These are phyloP conservation scores for Coemansia sp. DNA, from an alignment of 192 early-diverging fungal genomes.

Conservation along the genomic window DNA sequence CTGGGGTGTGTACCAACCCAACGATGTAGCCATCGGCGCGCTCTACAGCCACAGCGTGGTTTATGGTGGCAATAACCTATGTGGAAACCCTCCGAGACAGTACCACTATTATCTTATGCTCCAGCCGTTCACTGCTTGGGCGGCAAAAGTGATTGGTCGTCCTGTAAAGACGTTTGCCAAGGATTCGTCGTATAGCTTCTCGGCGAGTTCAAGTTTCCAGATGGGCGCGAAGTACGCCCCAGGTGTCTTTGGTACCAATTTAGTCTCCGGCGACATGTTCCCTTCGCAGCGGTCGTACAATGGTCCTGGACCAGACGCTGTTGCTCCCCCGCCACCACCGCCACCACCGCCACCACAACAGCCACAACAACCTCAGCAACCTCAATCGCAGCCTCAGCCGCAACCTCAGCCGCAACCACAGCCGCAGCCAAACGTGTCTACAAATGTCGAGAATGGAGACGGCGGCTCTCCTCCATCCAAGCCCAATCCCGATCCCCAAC, in stretches of 20 bases:
- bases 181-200: slow-evolving; percentile 15
- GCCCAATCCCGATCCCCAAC: not conserved
- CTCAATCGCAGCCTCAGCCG: too few species aligned
- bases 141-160: slow-evolving; percentile 22
- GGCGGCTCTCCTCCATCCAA: not conserved
- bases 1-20: slow-evolving; percentile 39
- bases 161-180: slow-evolving; percentile 19
- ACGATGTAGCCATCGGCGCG: slow-evolving; percentile 33
- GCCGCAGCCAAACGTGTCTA: too few species aligned
- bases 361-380: not conserved
- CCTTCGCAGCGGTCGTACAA: slow-evolving; percentile 24
- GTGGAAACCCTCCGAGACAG: slow-evolving; percentile 26
- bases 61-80: slow-evolving; percentile 24
- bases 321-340: not conserved
- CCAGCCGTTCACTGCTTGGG: slow-evolving; percentile 40
- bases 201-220: slow-evolving; percentile 13
- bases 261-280: slow-evolving; percentile 39
- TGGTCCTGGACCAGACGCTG: slow-evolving; percentile 10
- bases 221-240: slow-evolving; percentile 18
- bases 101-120: slow-evolving; percentile 46
- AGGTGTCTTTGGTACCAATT: slow-evolving; percentile 21
- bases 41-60: slow-evolving; percentile 41
- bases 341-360: not conserved
- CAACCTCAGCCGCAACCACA: too few species aligned
- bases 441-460: not conserved